These are phyloP conservation scores for Limtongia smithiae DNA, from an alignment of 805 yeast species.

Conservation along the genomic window DNA sequence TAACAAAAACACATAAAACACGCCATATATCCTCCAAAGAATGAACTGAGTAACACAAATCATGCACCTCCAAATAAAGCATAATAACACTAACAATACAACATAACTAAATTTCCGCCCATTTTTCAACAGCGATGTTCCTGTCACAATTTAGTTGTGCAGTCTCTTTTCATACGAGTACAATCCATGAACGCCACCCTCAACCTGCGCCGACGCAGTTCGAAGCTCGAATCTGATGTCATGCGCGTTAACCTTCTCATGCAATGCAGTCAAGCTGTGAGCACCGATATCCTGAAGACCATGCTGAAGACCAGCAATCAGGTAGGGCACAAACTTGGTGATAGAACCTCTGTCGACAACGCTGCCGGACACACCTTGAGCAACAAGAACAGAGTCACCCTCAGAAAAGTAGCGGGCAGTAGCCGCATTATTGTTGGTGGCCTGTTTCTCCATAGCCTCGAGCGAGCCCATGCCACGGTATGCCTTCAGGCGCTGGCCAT, in stretches of 20 bases:
- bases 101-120: not conserved
- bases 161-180: slow-evolving; percentile 97
- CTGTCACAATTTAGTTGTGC: slow-evolving; percentile 49
- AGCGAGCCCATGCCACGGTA: slow-evolving; percentile 99
- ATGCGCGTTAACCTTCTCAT: slow-evolving; percentile 60
- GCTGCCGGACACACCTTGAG: slow-evolving; percentile 97
- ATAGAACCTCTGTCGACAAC: slow-evolving; percentile 96
- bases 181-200: slow-evolving; percentile 96
- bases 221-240: slow-evolving; percentile 90
- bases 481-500: slow-evolving; percentile 93
- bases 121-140: no score
- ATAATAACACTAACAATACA: not conserved
- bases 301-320: slow-evolving; percentile 94
- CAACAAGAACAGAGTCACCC: slow-evolving; percentile 90
- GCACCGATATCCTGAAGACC: slow-evolving; percentile 98
- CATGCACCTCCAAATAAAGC: not conserved
- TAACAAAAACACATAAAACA: not conserved
- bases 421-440: slow-evolving; percentile 90
- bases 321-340: slow-evolving; percentile 88
- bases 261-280: slow-evolving; percentile 58
- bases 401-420: slow-evolving; percentile 98
- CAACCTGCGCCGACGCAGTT: slow-evolving; percentile 97
- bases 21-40: not conserved
- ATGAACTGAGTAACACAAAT: not conserved
- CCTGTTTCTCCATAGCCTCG: slow-evolving; percentile 90